phyloP scores from a whole-genome alignment of 1,284 basidiomycete species.

The Nidula niveotomentosa region DNA sequence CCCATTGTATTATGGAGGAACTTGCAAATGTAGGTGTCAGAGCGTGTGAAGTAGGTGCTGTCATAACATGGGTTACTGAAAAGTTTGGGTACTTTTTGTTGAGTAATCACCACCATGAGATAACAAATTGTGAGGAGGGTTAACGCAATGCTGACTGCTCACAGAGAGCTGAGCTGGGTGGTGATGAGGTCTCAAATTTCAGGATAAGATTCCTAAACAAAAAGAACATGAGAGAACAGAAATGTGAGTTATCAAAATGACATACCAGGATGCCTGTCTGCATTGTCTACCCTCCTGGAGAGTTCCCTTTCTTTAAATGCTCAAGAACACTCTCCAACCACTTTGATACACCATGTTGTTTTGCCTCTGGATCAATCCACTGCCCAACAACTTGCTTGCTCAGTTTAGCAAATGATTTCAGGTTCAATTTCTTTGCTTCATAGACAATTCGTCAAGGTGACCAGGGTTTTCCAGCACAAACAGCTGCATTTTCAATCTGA shows the following conservation, averaged over 20 bases:
- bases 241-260: background rate
- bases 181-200: background rate
- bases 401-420: constrained; percentile 5
- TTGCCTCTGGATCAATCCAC: constrained; percentile 14
- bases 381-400: constrained; percentile 8
- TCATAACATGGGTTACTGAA: constrained; percentile 6
- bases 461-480: constrained; percentile 8
- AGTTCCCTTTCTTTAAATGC: constrained; percentile 3
- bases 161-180: constrained; percentile 4
- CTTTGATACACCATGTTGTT: constrained; percentile 3
- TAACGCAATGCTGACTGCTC: constrained; percentile 5
- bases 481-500: constrained; percentile 12
- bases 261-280: constrained; percentile 14
- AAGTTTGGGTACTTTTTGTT: constrained; percentile 5
- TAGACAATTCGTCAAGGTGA: constrained; percentile 8
- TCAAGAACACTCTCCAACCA: background rate
- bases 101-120: constrained; percentile 12
- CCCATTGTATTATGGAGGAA: constrained; percentile 17
- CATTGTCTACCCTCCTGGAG: constrained; percentile 9
- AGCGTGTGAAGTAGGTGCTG: constrained; percentile 12
- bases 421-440: constrained; percentile 7
- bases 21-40: constrained; percentile 12
- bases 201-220: background rate
- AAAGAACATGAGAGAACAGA: background rate
- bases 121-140: constrained; percentile 10